phyloP scores from a whole-genome alignment of 169 alveolate species.

The Plasmodium malariae region DNA sequence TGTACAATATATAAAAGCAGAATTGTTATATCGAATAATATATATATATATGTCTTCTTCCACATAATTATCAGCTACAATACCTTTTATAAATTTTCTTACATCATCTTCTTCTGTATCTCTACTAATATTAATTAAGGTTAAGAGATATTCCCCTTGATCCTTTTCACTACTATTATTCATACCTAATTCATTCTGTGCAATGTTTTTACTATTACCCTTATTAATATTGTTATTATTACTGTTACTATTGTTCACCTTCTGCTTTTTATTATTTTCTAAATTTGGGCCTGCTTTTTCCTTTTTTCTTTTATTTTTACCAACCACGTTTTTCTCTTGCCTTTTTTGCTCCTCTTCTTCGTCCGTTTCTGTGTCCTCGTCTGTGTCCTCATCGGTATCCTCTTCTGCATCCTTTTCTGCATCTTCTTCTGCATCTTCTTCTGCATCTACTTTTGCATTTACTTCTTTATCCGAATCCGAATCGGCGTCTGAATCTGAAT shows the following conservation, averaged over 20 bases:
- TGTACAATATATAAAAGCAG: slow-evolving; percentile 51
- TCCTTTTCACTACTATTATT: not conserved
- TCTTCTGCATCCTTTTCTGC: not conserved
- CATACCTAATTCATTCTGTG: slow-evolving; percentile 21
- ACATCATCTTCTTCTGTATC: slow-evolving; percentile 17
- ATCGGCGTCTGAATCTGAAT: slow-evolving; percentile 16
- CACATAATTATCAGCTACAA: not conserved
- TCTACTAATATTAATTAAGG: slow-evolving; percentile 42
- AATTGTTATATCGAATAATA: not conserved
- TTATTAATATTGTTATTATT: not conserved
- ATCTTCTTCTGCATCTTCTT: slow-evolving; percentile 1
- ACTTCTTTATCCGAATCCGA: slow-evolving; percentile 19
- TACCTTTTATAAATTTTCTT: slow-evolving; percentile 14
- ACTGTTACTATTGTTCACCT: slow-evolving; percentile 23
- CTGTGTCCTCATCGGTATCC: not conserved
- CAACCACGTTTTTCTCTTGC: not conserved
- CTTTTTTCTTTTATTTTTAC: not conserved
- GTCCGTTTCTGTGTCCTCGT: not conserved
- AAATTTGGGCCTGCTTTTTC: not conserved
- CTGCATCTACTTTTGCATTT: not conserved
- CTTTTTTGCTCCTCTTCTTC: not conserved
- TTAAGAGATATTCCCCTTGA: slow-evolving; percentile 11
- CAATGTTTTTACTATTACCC: slow-evolving; percentile 43
- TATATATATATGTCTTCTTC: slow-evolving; percentile 4
- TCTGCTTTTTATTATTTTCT: not conserved